Conservation (phyloP, 2,329 filamentous ascomycete genomes). For the Colletotrichum sublineola region DNA sequence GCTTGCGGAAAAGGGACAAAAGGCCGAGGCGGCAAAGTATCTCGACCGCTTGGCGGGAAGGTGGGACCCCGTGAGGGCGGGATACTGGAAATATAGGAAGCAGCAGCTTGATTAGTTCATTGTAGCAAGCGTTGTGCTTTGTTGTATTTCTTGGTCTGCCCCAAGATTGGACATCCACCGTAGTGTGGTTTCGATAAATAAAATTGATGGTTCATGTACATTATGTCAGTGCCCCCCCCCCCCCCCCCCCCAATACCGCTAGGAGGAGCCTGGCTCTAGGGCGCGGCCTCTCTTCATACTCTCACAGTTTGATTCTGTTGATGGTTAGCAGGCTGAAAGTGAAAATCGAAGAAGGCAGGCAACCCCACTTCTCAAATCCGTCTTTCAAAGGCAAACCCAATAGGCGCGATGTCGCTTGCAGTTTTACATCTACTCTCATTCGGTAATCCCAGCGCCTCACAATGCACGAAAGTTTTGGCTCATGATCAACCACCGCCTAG, state of each 20-base stretch:
- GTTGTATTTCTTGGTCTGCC: slow-evolving; percentile 4
- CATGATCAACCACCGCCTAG: slow-evolving; percentile 74
- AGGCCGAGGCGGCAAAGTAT: slow-evolving; percentile 75
- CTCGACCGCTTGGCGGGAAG: slow-evolving; percentile 81
- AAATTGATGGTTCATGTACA: background rate
- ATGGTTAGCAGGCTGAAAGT: slow-evolving; percentile 1
- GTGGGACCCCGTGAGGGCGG: slow-evolving; percentile 91
- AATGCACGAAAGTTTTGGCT: slow-evolving; percentile 78
- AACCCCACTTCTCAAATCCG: background rate
- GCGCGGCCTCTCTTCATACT: background rate
- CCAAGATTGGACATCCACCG: background rate
- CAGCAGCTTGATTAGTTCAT: slow-evolving; percentile 43
- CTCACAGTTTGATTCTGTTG: background rate
- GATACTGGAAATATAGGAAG: slow-evolving; percentile 84
- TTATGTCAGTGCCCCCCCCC: background rate
- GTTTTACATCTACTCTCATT: background rate
- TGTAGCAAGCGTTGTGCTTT: background rate
- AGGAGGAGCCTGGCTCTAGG: background rate
- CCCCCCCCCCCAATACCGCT: background rate
- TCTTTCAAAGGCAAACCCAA: background rate
- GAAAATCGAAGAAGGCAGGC: background rate
- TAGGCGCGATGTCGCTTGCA: background rate
- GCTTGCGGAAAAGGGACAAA: slow-evolving; percentile 68
- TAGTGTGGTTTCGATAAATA: background rate
- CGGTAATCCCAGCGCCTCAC: slow-evolving; percentile 47